Percentiles rank a stretch among this genome's conserved stretches.
Conservation (phyloP, 2,329 filamentous ascomycete genomes). For the Onygena corvina region DNA sequence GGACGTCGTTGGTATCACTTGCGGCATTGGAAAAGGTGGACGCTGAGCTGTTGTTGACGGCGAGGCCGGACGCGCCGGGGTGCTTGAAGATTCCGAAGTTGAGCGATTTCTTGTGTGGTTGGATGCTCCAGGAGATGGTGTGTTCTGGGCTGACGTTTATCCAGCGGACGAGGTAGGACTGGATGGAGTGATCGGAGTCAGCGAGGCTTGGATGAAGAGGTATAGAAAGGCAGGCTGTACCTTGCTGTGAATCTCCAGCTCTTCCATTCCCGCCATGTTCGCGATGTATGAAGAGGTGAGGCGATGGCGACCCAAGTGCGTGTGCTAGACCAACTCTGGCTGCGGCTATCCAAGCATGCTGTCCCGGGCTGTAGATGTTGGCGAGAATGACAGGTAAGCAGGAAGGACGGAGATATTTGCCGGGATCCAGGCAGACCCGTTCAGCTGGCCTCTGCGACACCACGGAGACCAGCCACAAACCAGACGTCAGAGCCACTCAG, state of each 20-base stretch:
- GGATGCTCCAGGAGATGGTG: conserved; percentile 94
- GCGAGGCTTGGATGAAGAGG: conserved; percentile 1
- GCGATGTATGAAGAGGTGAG: neutral
- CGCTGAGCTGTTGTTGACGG: conserved; percentile 25
- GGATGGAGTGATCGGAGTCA: conserved; percentile 7
- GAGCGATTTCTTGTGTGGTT: conserved; percentile 95
- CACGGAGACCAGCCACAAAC: too few relatives aligned
- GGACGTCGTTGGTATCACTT: conserved; percentile 24
- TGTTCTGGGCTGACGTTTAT: conserved; percentile 80
- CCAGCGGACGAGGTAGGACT: conserved; percentile 99
- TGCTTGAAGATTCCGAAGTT: conserved; percentile 98
- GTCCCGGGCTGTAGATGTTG: too few relatives aligned
- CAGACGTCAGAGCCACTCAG: too few relatives aligned
- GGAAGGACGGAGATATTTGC: neutral
- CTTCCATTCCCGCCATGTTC: conserved; percentile 83
- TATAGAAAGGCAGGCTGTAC: conserved; percentile 37
- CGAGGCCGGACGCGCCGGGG: conserved; percentile 54
- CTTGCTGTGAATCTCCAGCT: conserved; percentile 95
- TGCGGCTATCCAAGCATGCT: neutral
- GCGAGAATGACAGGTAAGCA: conserved; percentile 2
- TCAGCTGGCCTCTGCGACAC: too few relatives aligned
- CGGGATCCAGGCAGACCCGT: neutral
- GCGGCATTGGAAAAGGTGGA: conserved; percentile 20
- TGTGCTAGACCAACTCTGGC: neutral
- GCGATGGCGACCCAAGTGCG: neutral